Percentiles rank a stretch among this genome's conserved stretches.
phyloP scores from a whole-genome alignment of 352 stramenopile species.

The Globisporangium splendens region DNA sequence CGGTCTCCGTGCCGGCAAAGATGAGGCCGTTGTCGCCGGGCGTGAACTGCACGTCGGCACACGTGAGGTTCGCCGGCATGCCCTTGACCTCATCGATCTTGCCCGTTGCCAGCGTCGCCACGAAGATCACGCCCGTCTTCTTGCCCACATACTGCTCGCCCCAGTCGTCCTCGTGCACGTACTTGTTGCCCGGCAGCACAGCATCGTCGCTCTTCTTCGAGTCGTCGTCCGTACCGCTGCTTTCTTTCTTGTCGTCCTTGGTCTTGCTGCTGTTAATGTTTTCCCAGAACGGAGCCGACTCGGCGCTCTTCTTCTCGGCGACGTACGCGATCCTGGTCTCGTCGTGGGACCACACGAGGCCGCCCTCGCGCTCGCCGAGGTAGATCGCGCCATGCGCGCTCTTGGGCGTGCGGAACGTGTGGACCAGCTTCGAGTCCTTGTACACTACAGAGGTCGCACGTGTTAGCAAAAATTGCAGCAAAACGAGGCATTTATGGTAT shows the following conservation, averaged over 20 bases:
- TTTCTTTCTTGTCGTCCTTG: slow-evolving; percentile 4
- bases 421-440: slow-evolving; percentile 27
- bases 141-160: slow-evolving; percentile 84
- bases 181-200: slow-evolving; percentile 46
- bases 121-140: slow-evolving; percentile 61
- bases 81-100: slow-evolving; percentile 65
- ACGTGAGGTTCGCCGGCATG: slow-evolving; percentile 51
- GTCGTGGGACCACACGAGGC: slow-evolving; percentile 69
- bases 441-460: slow-evolving; percentile 28
- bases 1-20: slow-evolving; percentile 58
- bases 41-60: slow-evolving; percentile 64
- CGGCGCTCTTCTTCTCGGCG: slow-evolving; percentile 55
- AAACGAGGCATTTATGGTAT: too few species aligned
- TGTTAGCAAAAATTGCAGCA: too few species aligned
- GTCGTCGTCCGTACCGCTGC: slow-evolving; percentile 1
- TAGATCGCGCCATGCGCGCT: slow-evolving; percentile 70
- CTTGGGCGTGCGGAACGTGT: slow-evolving; percentile 63
- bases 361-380: slow-evolving; percentile 65
- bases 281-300: slow-evolving; percentile 49
- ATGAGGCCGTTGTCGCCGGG: slow-evolving; percentile 52
- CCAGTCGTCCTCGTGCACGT: slow-evolving; percentile 75
- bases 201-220: slow-evolving; percentile 17
- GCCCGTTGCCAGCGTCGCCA: slow-evolving; percentile 54
- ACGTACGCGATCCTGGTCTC: slow-evolving; percentile 74
- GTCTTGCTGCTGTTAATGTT: slow-evolving; percentile 43